Base-by-base conservation (phyloP, 2,329 filamentous ascomycete genomes). In the Beauveria asiatica region DNA sequence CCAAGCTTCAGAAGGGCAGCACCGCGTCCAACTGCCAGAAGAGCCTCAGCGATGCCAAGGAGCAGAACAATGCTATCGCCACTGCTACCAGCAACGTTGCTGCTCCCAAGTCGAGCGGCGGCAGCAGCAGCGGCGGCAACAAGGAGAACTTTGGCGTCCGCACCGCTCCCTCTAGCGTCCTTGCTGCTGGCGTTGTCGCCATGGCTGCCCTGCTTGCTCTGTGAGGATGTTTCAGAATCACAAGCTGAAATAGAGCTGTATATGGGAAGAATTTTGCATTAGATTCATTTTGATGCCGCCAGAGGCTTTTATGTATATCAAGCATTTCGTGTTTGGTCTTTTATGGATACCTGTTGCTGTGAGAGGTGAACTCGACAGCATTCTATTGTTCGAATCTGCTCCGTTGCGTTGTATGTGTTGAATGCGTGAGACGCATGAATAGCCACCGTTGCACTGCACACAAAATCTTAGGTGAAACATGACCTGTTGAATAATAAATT, bases 31-130 rank as follows among this genome's bases (percentile, higher is more conserved):
- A 72, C 60, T 93, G 90, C 80, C 70, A 75, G 57, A 67, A 73
- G 52, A 77, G 87, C 60, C 75, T 94, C 61, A 74, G 76, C 39
- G 79, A 84, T 64, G 89, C 88, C 61, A 87, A 85, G 67, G 76
- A 82, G 37, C 78, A 78, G 62, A 81, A 80, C 72, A 70, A 71
- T 61, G 65, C 74, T 49, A 76, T 76, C 61, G 73, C 77, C 45
- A 79, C 77, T 11, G 79, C 80, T 46, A 80, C 78, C 57, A 65
- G 68, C 16, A 74, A 72, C 30, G 65, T 70, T 25, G 67, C 59
- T 23, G 62, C 69, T 17, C 67, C 71, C 25, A 66, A 70, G 48
- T 67, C 70, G 58, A 74, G 64, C 59, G 62, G 63, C 17, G 64
- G 65, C 52, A 61, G 64, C 33, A 57, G 63, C 57, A 45, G 62